Evolutionary conservation across 2,329 filamentous ascomycete species (phyloP).

Genomic region (Aspergillus udagawae): DNA sequence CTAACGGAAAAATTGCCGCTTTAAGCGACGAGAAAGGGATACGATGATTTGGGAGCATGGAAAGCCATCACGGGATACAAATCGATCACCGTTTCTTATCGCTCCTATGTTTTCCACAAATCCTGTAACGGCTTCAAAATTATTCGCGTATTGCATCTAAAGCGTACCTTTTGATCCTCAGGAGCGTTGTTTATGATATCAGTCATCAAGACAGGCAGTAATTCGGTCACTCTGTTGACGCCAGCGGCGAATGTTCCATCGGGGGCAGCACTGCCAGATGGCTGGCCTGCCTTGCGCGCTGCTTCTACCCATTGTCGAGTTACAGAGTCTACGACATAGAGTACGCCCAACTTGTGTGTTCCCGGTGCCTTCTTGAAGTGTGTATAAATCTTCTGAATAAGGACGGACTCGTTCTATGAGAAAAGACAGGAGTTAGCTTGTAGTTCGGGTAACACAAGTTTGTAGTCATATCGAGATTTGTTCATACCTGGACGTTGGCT

Average conservation of each 20-base stretch:
- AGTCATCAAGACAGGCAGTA: conserved; percentile 90
- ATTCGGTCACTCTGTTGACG: conserved; percentile 92
- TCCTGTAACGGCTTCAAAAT: conserved; percentile 25
- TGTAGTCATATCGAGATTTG: conserved; percentile 28
- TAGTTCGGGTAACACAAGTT: not conserved
- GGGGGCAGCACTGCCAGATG: conserved; percentile 72
- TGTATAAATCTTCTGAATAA: conserved; percentile 94
- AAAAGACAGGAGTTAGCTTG: conserved; percentile 25
- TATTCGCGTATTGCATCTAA: conserved; percentile 29
- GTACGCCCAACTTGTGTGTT: conserved; percentile 96
- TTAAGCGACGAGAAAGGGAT: conserved; percentile 21
- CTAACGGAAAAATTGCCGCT: conserved; percentile 15
- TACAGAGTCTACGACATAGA: conserved; percentile 99
- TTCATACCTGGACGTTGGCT: conserved; percentile 77
- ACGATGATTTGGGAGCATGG: conserved; percentile 21
- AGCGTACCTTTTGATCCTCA: conserved; percentile 93
- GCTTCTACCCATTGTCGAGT: conserved; percentile 98
- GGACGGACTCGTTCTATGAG: conserved; percentile 79
- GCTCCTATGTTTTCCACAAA: conserved; percentile 26
- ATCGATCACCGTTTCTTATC: conserved; percentile 22
- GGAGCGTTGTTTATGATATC: conserved; percentile 87
- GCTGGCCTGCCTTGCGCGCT: conserved; percentile 79
- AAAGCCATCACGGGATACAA: conserved; percentile 22
- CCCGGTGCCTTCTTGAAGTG: conserved; percentile 93
- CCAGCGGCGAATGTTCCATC: conserved; percentile 94